A percentile compares a stretch with the other conserved stretches of the same genome.
Evolutionary conservation across 768 basidiomycete species (phyloP).

Genomic region (Termitomyces sp.): DNA sequence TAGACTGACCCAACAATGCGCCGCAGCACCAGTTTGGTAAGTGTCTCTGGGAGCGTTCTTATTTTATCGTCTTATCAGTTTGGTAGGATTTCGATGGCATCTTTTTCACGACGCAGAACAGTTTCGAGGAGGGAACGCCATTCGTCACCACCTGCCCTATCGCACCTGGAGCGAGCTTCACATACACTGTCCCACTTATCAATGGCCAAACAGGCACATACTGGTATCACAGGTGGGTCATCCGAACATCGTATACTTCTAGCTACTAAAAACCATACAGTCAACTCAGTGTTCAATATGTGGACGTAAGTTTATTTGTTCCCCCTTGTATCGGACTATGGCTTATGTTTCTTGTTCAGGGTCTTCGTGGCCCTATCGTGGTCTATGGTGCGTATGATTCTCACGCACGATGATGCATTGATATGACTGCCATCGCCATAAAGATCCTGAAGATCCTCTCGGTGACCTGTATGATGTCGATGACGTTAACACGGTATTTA

Average conservation of each 20-base stretch:
- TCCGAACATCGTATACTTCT: neutral
- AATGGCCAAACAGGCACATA: conserved; percentile 24
- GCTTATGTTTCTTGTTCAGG: conserved; percentile 5
- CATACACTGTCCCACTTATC: conserved; percentile 23
- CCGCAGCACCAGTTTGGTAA: conserved; percentile 17
- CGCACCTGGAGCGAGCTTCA: conserved; percentile 22
- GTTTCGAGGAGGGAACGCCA: conserved; percentile 21
- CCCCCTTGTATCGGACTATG: neutral
- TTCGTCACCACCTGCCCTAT: conserved; percentile 24
- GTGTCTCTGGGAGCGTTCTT: neutral
- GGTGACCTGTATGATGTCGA: conserved; percentile 17
- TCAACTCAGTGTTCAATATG: conserved; percentile 18
- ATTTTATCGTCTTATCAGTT: neutral
- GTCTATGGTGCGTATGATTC: conserved; percentile 18
- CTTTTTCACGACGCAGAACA: conserved; percentile 17
- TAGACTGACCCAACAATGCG: conserved; percentile 19
- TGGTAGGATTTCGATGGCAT: conserved; percentile 19
- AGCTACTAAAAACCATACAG: conserved; percentile 1
- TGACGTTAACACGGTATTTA: conserved; percentile 11
- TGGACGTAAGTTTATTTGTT: conserved; percentile 11
- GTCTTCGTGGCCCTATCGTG: conserved; percentile 22
- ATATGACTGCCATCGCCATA: neutral
- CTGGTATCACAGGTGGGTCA: conserved; percentile 25
- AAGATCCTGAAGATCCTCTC: conserved; percentile 12
- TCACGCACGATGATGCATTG: neutral